Conservation (phyloP, 225 moss, liverwort and hornwort species). For the Straminergon stramineum region DNA sequence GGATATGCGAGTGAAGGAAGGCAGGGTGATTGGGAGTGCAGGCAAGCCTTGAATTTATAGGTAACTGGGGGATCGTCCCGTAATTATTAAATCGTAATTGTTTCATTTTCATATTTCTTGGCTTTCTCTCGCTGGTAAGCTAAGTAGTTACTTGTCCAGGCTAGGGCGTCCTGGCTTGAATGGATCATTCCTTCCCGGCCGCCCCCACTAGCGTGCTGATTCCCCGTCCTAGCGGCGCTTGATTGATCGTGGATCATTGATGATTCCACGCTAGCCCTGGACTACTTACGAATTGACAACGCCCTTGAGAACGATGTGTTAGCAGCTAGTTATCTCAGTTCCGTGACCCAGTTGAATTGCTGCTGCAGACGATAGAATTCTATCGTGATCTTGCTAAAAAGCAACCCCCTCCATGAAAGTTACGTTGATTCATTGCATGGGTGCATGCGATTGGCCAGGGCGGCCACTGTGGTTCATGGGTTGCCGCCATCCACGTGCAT, state of each 20-base stretch:
- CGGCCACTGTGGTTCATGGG: not conserved
- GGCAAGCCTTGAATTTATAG: not conserved
- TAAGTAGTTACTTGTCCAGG: too few relatives aligned
- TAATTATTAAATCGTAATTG: accelerated
- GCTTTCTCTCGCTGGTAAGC: too few relatives aligned
- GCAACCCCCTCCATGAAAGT: not conserved
- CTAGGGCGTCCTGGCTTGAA: not conserved
- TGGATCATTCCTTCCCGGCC: not conserved
- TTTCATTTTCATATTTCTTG: too few relatives aligned
- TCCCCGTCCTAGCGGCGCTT: not conserved
- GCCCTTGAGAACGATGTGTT: not conserved
- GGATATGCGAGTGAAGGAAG: not conserved
- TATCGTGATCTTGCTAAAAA: not conserved
- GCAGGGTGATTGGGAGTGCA: not conserved
- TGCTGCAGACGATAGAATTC: not conserved
- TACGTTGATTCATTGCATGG: not conserved
- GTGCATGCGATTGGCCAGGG: not conserved
- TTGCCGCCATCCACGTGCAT: too few relatives aligned
- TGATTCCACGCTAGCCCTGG: not conserved
- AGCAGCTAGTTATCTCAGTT: not conserved
- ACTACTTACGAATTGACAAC: not conserved
- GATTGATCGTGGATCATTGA: not conserved
- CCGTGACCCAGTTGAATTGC: not conserved
- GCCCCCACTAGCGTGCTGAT: too few relatives aligned
- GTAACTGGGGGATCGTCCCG: too few relatives aligned